Percentiles rank a stretch among this genome's conserved stretches.
These are phyloP conservation scores for Hymenoscyphus occultus DNA, from an alignment of 2,329 filamentous ascomycete species.

Conservation along the genomic window DNA sequence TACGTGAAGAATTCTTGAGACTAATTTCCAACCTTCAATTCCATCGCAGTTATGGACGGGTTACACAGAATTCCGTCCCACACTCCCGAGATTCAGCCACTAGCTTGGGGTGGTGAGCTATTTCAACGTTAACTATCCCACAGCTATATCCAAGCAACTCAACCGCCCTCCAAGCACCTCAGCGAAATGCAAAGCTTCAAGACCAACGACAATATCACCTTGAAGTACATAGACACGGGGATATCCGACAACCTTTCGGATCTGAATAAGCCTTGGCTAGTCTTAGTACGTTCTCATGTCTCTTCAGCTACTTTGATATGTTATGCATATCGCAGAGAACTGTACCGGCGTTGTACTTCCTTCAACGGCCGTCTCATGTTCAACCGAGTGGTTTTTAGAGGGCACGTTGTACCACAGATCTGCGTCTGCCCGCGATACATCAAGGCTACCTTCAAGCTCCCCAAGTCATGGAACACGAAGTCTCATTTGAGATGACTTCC, in stretches of 20 bases:
- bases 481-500: neutral
- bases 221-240: slow-evolving; percentile 31
- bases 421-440: neutral
- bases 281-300: slow-evolving; percentile 25
- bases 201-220: slow-evolving; percentile 26
- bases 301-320: neutral
- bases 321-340: neutral
- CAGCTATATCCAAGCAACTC: neutral
- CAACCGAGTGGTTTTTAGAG: neutral
- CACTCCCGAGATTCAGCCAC: no score
- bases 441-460: neutral
- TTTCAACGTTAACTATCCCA: neutral
- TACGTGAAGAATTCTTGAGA: no score
- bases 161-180: neutral
- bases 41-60: no score
- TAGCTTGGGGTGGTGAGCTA: no score
- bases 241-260: neutral
- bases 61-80: no score
- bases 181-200: slow-evolving; percentile 23
- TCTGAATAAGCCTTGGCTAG: slow-evolving; percentile 20
- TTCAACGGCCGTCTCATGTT: neutral
- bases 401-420: neutral
- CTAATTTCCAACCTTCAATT: no score
- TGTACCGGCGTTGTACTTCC: neutral
- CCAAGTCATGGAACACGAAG: neutral